Base-by-base conservation (phyloP, 352 stramenopile species). In the Phytophthora palmivora region DNA sequence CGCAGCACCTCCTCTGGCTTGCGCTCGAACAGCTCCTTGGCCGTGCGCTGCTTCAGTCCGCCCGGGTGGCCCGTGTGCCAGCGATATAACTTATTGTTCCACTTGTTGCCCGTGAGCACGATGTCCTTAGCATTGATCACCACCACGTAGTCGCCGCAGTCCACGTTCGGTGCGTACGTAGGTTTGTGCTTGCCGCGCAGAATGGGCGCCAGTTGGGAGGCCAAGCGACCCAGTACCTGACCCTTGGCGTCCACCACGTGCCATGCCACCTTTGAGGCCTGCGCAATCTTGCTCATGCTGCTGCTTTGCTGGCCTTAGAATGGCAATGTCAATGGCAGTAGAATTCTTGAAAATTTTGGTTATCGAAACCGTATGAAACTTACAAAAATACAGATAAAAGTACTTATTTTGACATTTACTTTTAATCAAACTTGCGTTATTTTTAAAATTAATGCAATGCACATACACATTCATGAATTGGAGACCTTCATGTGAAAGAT, bases 171-270 rank as follows among this genome's bases (percentile, higher is more conserved):
- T 44, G 89, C 85, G 80, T 98, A 99, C 49, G 95, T 99, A 7
- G 97, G 98, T 76, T 99, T 99, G 86, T 99, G 97, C 77, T 99
- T 99, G 48, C 98, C 98, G 51, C 88, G 94, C 18, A 99, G 81
- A 65, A 99, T 97, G 12, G 91, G 93, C 36, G 96, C 92, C 37
- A 99, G 92, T 68, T 98, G 93, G 48, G 89, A 97, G 24, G 98
- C 96, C 38, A 99, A 73, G 6, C 97, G 93, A 9, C 98, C 98
- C 12, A 99, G 89, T 33, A 98, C 94, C 78, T 99, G 94, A 19
- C 94, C 89, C 55, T 96, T 90, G 48, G 96, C 97, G 74, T 99
- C 96, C 45, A 99, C 89, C 34, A 99, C 83, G 81, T 99, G 97
- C 96, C 96, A 99, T 70, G 82, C 83, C 59, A 92, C 73, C 60